Evolutionary conservation across 768 basidiomycete genomes (phyloP).

Genomic region (Clavulina sp.): DNA sequence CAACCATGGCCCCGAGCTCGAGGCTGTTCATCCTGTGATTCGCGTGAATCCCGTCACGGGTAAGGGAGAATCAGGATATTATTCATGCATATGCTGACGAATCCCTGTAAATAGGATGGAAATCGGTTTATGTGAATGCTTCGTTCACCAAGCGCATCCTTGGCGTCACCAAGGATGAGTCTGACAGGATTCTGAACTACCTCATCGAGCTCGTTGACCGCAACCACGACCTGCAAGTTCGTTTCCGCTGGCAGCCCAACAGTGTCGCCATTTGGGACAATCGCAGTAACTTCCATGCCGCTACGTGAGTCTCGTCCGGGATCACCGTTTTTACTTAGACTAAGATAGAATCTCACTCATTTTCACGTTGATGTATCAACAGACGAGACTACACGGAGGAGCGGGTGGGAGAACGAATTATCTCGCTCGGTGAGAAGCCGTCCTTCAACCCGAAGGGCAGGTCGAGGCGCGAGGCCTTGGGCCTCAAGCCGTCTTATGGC

Average conservation of each 20-base stretch:
- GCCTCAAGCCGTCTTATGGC: background rate
- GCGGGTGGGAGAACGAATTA: slow-evolving; percentile 32
- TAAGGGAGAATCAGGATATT: background rate
- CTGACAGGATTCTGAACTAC: slow-evolving; percentile 20
- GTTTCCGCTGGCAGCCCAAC: slow-evolving; percentile 22
- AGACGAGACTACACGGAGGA: slow-evolving; percentile 22
- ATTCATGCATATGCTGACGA: background rate
- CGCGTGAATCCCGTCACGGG: slow-evolving; percentile 45
- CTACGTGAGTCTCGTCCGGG: slow-evolving; percentile 14
- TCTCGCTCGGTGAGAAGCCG: slow-evolving; percentile 36
- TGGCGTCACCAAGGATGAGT: slow-evolving; percentile 21
- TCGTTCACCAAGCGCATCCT: slow-evolving; percentile 20
- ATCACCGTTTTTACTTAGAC: background rate
- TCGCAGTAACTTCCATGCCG: slow-evolving; percentile 19
- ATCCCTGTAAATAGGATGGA: slow-evolving; percentile 20
- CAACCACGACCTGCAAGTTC: slow-evolving; percentile 21
- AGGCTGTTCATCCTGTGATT: slow-evolving; percentile 37
- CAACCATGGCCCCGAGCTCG: slow-evolving; percentile 32
- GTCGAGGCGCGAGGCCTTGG: slow-evolving; percentile 23
- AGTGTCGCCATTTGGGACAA: slow-evolving; percentile 23
- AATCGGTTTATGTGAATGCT: slow-evolving; percentile 20
- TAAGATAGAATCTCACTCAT: background rate
- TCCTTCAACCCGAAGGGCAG: slow-evolving; percentile 28
- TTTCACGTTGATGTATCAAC: too few species aligned
- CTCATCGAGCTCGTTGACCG: slow-evolving; percentile 14